Evolutionary conservation across 306 rosid species (phyloP), one percentile per base, ranked within the genome.

Genomic region (Potentilla sterilis): DNA sequence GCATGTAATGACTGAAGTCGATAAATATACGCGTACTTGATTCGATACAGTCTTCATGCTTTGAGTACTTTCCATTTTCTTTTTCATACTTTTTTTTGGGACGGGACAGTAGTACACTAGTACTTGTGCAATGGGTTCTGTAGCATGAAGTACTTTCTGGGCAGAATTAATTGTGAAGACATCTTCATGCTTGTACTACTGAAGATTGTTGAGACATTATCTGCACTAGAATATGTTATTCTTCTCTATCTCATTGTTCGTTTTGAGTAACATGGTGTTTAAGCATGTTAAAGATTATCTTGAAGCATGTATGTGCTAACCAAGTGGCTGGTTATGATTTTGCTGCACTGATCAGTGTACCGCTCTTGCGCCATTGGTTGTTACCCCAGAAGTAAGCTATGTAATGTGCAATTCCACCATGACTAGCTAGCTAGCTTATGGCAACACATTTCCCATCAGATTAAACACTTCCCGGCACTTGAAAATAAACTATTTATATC

Each of bases 1-100:
- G 66, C 64, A 24, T 70, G 70, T 28, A 78, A 61, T 22, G 64
- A 57, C 12, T 57, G 35, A 57, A 57, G 64, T 57, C 9, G 64
- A 69, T 70, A 40, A 46, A 58, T 34, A 5, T 51, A 37, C 6
- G 21, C 18, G 7, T 3, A 12, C 44, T 51, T 51, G 47, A 41
- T 44, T 54, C 51, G 21, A 9, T 40, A 46, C 14, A 1, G 11
- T 21, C 24, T 72, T 54, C 76, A 2, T 14, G 18, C 66, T 38
- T 38, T 40, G 48, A 44, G 34, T 40, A 16, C 48, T 19, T 19
- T 65, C 15, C 7, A 40, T 40, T 65, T 65, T 24, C 18, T 12
- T 59, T 28, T 11, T 7, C 7, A 3, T 10, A 7, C 10, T 58
- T 58, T 13, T 28, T 19, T 54, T 8, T 52, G 9, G 40, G 66